Conservation (phyloP, 169 alveolate genomes). For the Cryptosporidium andersoni region DNA sequence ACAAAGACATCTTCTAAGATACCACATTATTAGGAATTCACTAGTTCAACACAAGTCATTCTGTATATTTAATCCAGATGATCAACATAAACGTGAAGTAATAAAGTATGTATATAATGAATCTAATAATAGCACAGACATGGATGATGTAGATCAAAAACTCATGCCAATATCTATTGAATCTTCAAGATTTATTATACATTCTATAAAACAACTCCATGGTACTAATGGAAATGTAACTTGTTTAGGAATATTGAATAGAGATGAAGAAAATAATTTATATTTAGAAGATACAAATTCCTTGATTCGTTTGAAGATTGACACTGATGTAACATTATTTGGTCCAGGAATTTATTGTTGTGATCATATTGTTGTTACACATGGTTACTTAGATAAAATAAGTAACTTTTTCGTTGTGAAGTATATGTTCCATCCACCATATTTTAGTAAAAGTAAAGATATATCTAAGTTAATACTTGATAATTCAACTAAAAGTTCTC, state of each 20-base stretch:
- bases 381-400: constrained; percentile 30
- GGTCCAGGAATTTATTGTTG: constrained; percentile 56
- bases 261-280: constrained; percentile 17
- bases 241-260: constrained; percentile 38
- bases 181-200: constrained; percentile 5
- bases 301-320: not conserved
- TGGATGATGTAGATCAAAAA: not conserved
- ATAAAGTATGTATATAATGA: not conserved
- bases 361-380: constrained; percentile 27
- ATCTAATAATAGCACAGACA: not conserved
- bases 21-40: constrained; percentile 5
- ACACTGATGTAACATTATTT: constrained; percentile 11
- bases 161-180: not conserved
- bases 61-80: not conserved
- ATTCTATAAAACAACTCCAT: constrained; percentile 1
- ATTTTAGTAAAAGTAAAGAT: constrained; percentile 14
- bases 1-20: constrained; percentile 15
- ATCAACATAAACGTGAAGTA: not conserved
- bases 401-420: constrained; percentile 17
- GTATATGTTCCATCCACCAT: constrained; percentile 57
- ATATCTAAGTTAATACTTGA: not conserved
- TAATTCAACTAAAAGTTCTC: not conserved
- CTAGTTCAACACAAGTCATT: constrained; percentile 16
- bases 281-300: constrained; percentile 42
- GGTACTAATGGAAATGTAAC: constrained; percentile 1